These are phyloP conservation scores for Phytopythium kandeliae DNA, from an alignment of 352 stramenopile species.

Conservation along the genomic window DNA sequence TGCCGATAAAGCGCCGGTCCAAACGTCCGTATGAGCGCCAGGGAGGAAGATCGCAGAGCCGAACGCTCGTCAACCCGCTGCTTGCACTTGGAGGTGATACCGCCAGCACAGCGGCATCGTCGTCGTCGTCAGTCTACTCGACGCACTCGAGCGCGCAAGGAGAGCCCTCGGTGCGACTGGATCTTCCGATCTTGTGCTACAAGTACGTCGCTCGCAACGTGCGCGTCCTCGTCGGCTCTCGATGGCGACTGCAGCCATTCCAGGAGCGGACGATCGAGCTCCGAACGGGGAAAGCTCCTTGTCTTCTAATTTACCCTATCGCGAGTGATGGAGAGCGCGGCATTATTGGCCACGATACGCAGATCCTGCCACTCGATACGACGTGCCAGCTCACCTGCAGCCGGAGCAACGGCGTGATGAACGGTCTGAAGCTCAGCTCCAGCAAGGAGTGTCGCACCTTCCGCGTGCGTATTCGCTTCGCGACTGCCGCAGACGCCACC, in stretches of 20 bases:
- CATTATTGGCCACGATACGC: conserved; percentile 13
- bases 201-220: conserved; percentile 48
- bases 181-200: conserved; percentile 39
- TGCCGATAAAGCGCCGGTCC: not conserved
- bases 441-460: conserved; percentile 9
- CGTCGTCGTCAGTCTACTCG: not conserved
- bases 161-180: not conserved
- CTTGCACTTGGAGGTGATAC: not conserved
- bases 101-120: not conserved
- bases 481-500: conserved; percentile 34
- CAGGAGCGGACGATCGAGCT: conserved; percentile 32
- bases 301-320: conserved; percentile 18
- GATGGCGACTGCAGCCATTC: conserved; percentile 46
- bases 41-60: not conserved
- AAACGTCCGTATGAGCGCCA: not conserved
- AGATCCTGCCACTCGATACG: conserved; percentile 21
- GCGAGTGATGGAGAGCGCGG: conserved; percentile 5
- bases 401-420: conserved; percentile 3
- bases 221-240: conserved; percentile 33
- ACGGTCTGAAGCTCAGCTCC: conserved; percentile 25
- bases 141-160: not conserved
- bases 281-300: conserved; percentile 22
- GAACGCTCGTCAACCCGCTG: conserved; percentile 9
- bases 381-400: conserved; percentile 16
- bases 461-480: conserved; percentile 40